phyloP scores from a whole-genome alignment of 164 flowering plant species.

The Vitis riparia region DNA sequence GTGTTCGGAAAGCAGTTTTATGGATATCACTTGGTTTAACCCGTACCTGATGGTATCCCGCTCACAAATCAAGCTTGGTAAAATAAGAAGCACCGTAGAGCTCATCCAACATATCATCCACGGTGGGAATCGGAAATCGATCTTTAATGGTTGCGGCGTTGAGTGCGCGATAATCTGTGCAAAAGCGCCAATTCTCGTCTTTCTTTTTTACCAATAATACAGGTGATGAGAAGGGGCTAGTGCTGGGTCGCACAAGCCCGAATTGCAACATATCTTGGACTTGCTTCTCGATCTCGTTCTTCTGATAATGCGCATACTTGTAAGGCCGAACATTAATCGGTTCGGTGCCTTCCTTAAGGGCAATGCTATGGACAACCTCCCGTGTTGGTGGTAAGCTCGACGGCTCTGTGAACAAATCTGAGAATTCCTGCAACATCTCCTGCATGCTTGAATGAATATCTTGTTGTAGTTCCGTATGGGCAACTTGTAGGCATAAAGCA shows the following conservation, averaged over 20 bases:
- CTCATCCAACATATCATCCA: background rate
- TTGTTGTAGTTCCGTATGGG: background rate
- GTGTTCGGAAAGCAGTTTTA: too few species aligned
- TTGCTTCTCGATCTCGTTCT: background rate
- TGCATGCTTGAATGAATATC: background rate
- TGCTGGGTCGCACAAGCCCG: background rate
- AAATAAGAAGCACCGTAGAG: background rate
- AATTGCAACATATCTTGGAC: too few species aligned
- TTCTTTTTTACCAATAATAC: background rate
- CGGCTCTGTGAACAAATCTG: background rate
- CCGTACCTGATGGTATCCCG: background rate
- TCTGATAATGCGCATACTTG: background rate
- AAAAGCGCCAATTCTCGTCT: background rate
- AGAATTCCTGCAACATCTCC: background rate
- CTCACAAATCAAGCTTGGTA: too few species aligned
- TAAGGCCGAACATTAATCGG: background rate
- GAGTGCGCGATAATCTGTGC: background rate
- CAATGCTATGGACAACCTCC: background rate
- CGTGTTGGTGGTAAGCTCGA: background rate
- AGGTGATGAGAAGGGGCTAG: background rate
- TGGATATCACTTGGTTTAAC: too few species aligned
- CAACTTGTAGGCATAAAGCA: background rate
- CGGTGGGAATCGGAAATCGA: too few species aligned
- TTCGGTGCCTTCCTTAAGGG: background rate
- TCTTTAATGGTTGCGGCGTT: too few species aligned